A percentile compares a stretch with the other conserved stretches of the same genome.
Conservation (phyloP, 176 grass and related monocot genomes). For the Otatea glauca region DNA sequence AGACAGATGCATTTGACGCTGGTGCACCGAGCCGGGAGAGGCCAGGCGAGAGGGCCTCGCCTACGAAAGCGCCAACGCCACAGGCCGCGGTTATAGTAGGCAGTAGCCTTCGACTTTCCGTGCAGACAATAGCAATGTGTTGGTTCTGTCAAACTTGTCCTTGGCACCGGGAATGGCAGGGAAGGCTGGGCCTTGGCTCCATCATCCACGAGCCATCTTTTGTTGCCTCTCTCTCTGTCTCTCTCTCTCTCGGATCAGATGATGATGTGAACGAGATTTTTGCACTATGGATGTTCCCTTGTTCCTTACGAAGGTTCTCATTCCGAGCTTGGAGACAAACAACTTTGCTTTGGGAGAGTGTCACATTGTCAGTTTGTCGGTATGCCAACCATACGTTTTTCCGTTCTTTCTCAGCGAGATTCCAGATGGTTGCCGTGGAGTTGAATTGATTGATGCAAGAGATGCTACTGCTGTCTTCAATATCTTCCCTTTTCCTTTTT, state of each 20-base stretch:
- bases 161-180: neutral
- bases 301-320: constrained; percentile 21
- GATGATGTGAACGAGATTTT: neutral
- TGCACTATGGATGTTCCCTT: neutral
- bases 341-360: neutral
- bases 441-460: constrained; percentile 10
- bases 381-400: neutral
- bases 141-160: neutral
- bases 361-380: neutral
- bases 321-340: neutral
- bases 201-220: neutral
- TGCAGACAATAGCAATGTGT: neutral
- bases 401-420: neutral
- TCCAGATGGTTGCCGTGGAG: neutral
- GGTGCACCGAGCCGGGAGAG: too few species aligned
- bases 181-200: neutral
- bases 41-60: too few species aligned
- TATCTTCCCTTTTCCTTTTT: neutral
- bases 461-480: neutral
- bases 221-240: neutral
- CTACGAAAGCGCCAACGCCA: too few species aligned
- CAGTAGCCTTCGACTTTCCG: constrained; percentile 1
- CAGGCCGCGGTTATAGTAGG: too few species aligned
- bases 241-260: constrained; percentile 21
- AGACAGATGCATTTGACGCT: too few species aligned